Conservation (phyloP, 139 green algal genomes). For the Coccomyxa sp. region DNA sequence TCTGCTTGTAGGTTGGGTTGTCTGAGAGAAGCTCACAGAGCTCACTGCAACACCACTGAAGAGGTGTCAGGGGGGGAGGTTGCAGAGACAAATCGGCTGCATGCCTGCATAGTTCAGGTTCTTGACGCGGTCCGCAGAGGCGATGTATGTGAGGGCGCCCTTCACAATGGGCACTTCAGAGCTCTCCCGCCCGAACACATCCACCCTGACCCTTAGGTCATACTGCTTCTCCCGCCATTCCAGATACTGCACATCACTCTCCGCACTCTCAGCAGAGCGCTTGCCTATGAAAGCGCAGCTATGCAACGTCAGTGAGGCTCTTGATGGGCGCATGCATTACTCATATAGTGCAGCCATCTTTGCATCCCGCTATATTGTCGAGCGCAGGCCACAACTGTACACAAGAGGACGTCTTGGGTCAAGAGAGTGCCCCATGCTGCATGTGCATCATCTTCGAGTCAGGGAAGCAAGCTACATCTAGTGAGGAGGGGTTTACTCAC, state of each 20-base stretch:
- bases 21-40: too few relatives aligned
- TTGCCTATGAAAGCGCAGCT: background rate
- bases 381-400: too few relatives aligned
- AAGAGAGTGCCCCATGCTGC: constrained; percentile 19
- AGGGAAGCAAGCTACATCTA: constrained; percentile 9
- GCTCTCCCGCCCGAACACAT: constrained; percentile 28
- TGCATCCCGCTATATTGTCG: too few relatives aligned
- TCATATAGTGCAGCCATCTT: too few relatives aligned
- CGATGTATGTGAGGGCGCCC: constrained; percentile 47
- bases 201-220: constrained; percentile 45
- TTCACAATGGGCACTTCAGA: constrained; percentile 3
- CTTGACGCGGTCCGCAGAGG: constrained; percentile 21
- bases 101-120: constrained; percentile 66
- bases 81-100: background rate
- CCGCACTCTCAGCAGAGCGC: background rate
- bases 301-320: background rate
- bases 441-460: too few relatives aligned
- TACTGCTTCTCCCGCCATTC: constrained; percentile 86
- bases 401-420: background rate
- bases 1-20: too few relatives aligned
- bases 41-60: too few relatives aligned
- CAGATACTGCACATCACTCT: constrained; percentile 51
- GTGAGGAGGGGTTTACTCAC: constrained; percentile 2
- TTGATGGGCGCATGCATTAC: background rate
- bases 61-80: too few relatives aligned